Evolutionary conservation across 805 yeast species (phyloP), one percentile per base, ranked within the genome.

Genomic region (Priceomyces medius): DNA sequence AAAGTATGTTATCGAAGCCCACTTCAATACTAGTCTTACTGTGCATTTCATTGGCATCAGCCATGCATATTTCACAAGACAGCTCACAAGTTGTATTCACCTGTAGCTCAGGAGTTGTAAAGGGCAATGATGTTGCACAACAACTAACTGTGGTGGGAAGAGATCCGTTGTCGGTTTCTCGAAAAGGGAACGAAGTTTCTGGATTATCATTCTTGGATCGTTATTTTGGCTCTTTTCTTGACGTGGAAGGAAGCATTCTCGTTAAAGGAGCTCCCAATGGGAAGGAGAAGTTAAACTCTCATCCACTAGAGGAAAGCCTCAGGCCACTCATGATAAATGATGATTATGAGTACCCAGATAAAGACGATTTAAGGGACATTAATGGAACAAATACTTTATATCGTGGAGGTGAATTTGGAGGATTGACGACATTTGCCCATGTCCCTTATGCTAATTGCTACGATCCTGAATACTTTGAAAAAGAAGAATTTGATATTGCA

Each of bases 381-480:
- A 23, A 23, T 23, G 27, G 27, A 23, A 23, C 27, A 23, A 23
- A 23, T 23, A 23, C 27, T 9, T 23, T 23, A 23, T 23, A 23
- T n/a, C n/a, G n/a, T n/a, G n/a, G n/a, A n/a, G n/a, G n/a, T n/a
- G n/a, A n/a, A 6, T 81, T 80, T 50, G 74, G 74, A 44, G 88
- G 87, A 1, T 71, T 81, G 34, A 75, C 76, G 53, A 77, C 87
- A 0, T 86, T 85, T 71, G 95, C 93, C 2, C 93, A 86, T 47
- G 63, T 87, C 37, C 79, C 79, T 19, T 71, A 76, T 43, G 67
- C 75, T 29, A 71, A 71, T 43, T 87, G 95, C 56, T 68, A n/a
- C n/a, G n/a, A n/a, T n/a, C n/a, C n/a, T 86, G 16, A 36, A 74
- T 2, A 61, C 77, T 33, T 60, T 76, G 32, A 31, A 31, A 13